Percentiles rank a stretch among this genome's conserved stretches.
These are phyloP conservation scores for Colletotrichum musae DNA, from an alignment of 2,329 filamentous ascomycete species.

Conservation along the genomic window DNA sequence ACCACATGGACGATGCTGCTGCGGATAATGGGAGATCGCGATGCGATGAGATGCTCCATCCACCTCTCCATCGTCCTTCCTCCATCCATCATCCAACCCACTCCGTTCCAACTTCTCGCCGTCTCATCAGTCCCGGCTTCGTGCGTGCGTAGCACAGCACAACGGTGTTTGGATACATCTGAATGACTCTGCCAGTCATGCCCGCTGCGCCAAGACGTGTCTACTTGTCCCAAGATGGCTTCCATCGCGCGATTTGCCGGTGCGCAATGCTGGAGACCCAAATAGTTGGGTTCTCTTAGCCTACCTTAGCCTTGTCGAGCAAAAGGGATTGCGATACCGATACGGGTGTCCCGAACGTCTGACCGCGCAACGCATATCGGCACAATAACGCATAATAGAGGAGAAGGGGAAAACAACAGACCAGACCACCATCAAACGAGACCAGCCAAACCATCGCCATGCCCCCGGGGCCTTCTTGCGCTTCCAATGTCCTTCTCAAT, in stretches of 20 bases:
- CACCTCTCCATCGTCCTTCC: not conserved
- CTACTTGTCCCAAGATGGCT: conserved; percentile 31
- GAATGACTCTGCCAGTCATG: conserved; percentile 37
- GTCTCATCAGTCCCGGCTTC: not conserved
- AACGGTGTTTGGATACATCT: conserved; percentile 22
- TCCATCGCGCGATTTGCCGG: conserved; percentile 31
- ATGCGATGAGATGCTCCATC: conserved; percentile 25
- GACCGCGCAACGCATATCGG: not conserved
- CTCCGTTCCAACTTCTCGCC: conserved; percentile 5
- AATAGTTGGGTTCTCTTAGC: no score
- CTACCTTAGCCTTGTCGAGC: no score
- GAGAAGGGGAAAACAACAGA: conserved; percentile 2
- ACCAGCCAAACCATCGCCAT: conserved; percentile 15
- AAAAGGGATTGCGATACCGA: not conserved
- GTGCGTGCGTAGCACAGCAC: not conserved
- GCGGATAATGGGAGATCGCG: conserved; percentile 12
- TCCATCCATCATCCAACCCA: not conserved
- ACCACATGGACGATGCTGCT: conserved; percentile 2
- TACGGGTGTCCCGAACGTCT: not conserved
- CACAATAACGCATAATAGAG: conserved; percentile 4
- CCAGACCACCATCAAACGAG: conserved; percentile 35
- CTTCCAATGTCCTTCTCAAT: not conserved
- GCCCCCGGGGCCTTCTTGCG: no score
- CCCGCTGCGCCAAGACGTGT: conserved; percentile 13
- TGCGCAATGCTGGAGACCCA: conserved; percentile 8